Evolutionary conservation across 106 monocot genomes (phyloP).

Genomic region (Dioscorea alata): DNA sequence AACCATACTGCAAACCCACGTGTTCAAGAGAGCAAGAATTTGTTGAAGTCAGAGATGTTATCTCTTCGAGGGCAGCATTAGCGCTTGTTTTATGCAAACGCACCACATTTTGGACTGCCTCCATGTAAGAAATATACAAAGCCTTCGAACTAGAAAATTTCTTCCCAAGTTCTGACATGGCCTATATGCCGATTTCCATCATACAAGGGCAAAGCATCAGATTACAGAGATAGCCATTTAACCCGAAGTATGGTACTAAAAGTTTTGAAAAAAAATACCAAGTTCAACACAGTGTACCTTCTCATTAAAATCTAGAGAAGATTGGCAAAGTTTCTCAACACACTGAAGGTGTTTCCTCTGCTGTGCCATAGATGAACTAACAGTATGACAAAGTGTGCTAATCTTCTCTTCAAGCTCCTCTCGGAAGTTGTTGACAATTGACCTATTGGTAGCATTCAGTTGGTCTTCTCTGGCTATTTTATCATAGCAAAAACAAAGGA

Average conservation of each 20-base stretch:
- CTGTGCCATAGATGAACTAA: constrained; percentile 46
- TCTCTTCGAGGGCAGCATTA: constrained; percentile 65
- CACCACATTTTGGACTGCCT: constrained; percentile 74
- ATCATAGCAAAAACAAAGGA: constrained; percentile 3
- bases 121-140: constrained; percentile 62
- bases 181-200: constrained; percentile 26
- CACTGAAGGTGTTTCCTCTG: constrained; percentile 67
- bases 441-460: constrained; percentile 55
- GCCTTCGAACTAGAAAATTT: constrained; percentile 47
- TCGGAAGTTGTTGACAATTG: constrained; percentile 64
- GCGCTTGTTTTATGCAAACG: constrained; percentile 64
- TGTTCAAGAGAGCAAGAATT: constrained; percentile 51
- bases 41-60: constrained; percentile 34
- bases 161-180: constrained; percentile 41
- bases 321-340: constrained; percentile 62
- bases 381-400: constrained; percentile 36
- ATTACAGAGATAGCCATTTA: too few relatives aligned
- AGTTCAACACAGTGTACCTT: constrained; percentile 33
- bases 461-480: constrained; percentile 79
- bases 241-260: background rate
- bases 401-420: constrained; percentile 54
- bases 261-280: background rate
- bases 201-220: too few relatives aligned
- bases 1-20: constrained; percentile 18
- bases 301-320: constrained; percentile 75